Base-by-base conservation (phyloP, 495 filamentous ascomycete genomes). In the Penicillium simplicissimum region DNA sequence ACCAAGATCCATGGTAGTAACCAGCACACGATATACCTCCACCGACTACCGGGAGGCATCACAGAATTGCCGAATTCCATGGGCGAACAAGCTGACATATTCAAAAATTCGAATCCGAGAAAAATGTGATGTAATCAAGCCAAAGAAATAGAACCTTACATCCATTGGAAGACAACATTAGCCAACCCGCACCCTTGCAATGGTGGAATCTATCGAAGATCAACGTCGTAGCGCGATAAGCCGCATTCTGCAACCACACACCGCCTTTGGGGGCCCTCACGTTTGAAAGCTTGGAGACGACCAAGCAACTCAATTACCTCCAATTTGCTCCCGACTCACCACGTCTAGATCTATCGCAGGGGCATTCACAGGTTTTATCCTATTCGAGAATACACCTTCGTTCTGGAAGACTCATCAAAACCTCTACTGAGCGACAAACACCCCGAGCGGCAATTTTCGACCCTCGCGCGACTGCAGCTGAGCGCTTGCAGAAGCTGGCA, bases 401-500 rank as follows among this genome's bases (percentile, higher is more conserved):
- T 11, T 4, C n/a, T 8, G 34, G 8, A 63, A 13, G 10, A 23
- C 6, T 31, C 19, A 25, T 14, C 14, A 53, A 28, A 8, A 14
- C 33, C 36, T 45, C 17, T 1, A 51, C 63, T 52, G 55, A 63
- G 60, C 56, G 54, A 57, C 36, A 31, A 45, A 48, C n/a, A 64
- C 48, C 57, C 37, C 47, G 37, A 57, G 53, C 57, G 49, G 61
- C 63, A 71, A 67, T 66, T 67, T 71, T 71, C 64, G 56, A 68
- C 57, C 60, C 31, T 61, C 59, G 64, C 59, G 47, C 60, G 45
- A 63, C 55, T 56, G 59, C 66, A 63, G 58, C 59, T 65, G 55
- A 61, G 43, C 52, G 61, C 60, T 55, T 49, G 62, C 63, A 61
- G 63, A 61, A 66, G 52, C 52, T 55, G 59, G 61, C 75, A 88